phyloP scores from a whole-genome alignment of 2,329 filamentous ascomycete genomes.

The Furcasterigmium furcatum region DNA sequence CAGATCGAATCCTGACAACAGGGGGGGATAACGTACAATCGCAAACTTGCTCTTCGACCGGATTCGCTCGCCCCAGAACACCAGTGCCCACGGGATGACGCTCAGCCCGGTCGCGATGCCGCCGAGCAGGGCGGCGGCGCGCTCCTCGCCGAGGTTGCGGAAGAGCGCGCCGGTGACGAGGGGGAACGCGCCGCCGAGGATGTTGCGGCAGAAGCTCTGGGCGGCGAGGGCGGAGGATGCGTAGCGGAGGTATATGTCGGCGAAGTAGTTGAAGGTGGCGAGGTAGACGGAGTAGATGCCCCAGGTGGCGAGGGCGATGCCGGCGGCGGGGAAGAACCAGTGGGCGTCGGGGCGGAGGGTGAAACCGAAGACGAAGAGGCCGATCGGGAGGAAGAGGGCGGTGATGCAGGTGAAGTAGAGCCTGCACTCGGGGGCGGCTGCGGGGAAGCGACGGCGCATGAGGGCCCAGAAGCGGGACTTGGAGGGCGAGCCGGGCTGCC shows the following conservation, averaged over 20 bases:
- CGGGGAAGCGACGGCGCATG: conserved; percentile 41
- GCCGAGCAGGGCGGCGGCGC: conserved; percentile 72
- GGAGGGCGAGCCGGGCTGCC: conserved; percentile 24
- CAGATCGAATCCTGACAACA: neutral
- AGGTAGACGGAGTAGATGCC: conserved; percentile 86
- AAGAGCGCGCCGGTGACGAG: conserved; percentile 75
- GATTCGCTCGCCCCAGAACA: conserved; percentile 75
- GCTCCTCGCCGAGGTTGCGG: conserved; percentile 63
- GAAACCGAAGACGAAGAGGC: conserved; percentile 80
- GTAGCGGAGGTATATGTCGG: conserved; percentile 82
- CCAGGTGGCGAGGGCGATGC: conserved; percentile 72
- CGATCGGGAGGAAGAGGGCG: conserved; percentile 70
- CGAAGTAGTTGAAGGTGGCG: conserved; percentile 88
- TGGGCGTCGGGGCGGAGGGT: conserved; percentile 58
- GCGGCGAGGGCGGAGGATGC: conserved; percentile 83
- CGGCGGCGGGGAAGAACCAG: conserved; percentile 71
- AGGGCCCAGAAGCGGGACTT: conserved; percentile 37
- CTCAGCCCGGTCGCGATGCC: conserved; percentile 67
- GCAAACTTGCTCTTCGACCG: conserved; percentile 75
- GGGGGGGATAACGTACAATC: conserved; percentile 17
- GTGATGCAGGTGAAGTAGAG: conserved; percentile 83
- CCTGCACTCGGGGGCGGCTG: conserved; percentile 67
- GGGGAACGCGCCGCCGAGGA: conserved; percentile 78
- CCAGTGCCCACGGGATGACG: conserved; percentile 81
- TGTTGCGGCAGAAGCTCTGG: conserved; percentile 81